Evolutionary conservation across 139 green algal species (phyloP), one percentile per base, ranked within the genome.

Genomic region (Chlamydomonas sphaeroides): DNA sequence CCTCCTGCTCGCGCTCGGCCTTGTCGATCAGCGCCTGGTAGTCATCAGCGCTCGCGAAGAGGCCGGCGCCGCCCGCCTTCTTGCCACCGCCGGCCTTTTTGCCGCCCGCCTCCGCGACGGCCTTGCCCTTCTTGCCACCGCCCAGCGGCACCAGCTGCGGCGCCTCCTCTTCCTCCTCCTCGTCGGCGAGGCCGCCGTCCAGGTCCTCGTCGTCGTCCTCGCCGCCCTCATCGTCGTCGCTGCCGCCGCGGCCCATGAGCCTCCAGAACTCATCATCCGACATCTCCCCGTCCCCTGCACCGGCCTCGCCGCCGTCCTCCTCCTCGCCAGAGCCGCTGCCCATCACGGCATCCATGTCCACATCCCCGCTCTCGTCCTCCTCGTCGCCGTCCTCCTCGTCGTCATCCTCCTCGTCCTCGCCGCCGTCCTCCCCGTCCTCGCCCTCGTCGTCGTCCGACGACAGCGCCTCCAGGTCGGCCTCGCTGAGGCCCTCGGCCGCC

Each of bases 11-110:
- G 56, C 8, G 23, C 68, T 85, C 79, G 23, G 56, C 38, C 17
- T 41, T 3, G 8, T 77, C 79, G 6, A 85, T 78, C 18, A 85
- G 53, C 25, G 68, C 65, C 11, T 38, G 81, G 56, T 92, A 95
- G 25, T 93, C 89, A 35, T 94, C 90, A 1, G 89, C 92, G 14
- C 83, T 83, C 0, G 92, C 92, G 89, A 95, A 95, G 30, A 91
- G 69, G 61, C 65, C 80, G 23, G 53, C 68, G 5, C 86, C 76
- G 49, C 79, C 78, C 26, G 18, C 42, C 33, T 63, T 61, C 51
- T 62, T 39, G 25, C 42, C 38, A 17, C 66, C 32, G 32, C 39
- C 61, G n/a, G 33, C 78, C 67, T 78, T 67, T 42, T 78, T 69
- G 28, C 63, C 57, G 20, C 62, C 41, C 41, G 59, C 42, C 35